Conservation (phyloP, 495 filamentous ascomycete genomes). For the Aspergillus asperescens region DNA sequence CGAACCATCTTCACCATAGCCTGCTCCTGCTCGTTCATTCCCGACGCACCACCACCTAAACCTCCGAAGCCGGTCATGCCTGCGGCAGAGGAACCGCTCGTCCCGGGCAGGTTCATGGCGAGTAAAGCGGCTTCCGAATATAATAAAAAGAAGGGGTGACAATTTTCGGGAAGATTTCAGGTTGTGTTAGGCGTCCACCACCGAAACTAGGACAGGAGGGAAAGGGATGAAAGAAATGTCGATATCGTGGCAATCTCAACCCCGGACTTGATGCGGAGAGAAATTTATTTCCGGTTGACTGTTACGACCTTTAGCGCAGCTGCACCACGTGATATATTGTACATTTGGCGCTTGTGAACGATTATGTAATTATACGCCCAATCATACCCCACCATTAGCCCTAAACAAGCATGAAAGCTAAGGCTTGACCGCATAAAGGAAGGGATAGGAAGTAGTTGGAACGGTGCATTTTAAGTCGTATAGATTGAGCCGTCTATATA, state of each 20-base stretch:
- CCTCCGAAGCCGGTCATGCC: slow-evolving; percentile 21
- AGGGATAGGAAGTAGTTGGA: too few species aligned
- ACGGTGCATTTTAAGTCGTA: too few species aligned
- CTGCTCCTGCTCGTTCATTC: slow-evolving; percentile 50
- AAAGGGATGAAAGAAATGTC: neutral
- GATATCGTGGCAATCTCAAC: neutral
- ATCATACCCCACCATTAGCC: too few species aligned
- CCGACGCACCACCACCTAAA: slow-evolving; percentile 24
- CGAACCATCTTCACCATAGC: slow-evolving; percentile 50
- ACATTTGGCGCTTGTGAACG: too few species aligned
- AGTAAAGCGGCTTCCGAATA: neutral
- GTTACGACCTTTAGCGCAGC: neutral
- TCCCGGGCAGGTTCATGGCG: slow-evolving; percentile 45
- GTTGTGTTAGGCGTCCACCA: neutral
- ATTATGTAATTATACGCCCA: too few species aligned
- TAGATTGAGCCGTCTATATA: too few species aligned
- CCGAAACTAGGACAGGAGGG: neutral
- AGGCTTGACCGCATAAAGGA: too few species aligned
- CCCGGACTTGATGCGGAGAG: slow-evolving; percentile 9
- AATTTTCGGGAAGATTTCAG: neutral
- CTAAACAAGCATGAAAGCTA: too few species aligned
- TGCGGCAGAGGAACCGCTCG: slow-evolving; percentile 13
- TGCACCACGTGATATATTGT: neutral
- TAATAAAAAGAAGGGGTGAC: neutral
- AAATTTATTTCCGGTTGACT: slow-evolving; percentile 11